phyloP scores from a whole-genome alignment of 2,329 filamentous ascomycete genomes.

The Penicillium sp. region DNA sequence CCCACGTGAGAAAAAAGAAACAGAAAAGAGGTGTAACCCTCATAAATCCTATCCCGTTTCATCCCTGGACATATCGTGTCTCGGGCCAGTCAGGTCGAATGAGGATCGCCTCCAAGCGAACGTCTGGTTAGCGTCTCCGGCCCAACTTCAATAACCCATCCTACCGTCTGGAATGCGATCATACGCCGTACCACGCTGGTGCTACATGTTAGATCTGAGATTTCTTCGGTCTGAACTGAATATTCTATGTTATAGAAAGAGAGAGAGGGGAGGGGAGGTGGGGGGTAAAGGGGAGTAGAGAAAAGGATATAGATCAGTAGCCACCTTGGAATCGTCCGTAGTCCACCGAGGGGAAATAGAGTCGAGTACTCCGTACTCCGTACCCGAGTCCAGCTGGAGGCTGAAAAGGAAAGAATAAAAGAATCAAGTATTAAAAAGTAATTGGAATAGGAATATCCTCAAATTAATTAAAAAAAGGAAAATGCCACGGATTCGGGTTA shows the following conservation, averaged over 20 bases:
- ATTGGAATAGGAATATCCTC: background rate
- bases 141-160: constrained; percentile 5
- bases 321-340: no score
- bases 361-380: no score
- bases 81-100: constrained; percentile 20
- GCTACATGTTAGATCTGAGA: constrained; percentile 8
- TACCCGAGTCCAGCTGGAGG: no score
- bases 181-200: constrained; percentile 7
- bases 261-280: no score
- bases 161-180: constrained; percentile 2
- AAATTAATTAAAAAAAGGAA: background rate
- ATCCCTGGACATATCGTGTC: constrained; percentile 22
- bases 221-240: constrained; percentile 1
- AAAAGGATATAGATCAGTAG: no score
- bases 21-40: constrained; percentile 18
- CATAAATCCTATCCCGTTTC: constrained; percentile 20
- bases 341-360: no score
- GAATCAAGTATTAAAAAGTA: background rate
- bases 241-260: no score
- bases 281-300: no score
- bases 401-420: background rate
- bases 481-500: constrained; percentile 11
- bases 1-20: constrained; percentile 8
- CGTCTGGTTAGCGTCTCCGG: constrained; percentile 6
- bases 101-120: constrained; percentile 11